These are phyloP conservation scores for Stagonosporopsis cucurbitacearum DNA, from an alignment of 2,329 filamentous ascomycete genomes.

Conservation along the genomic window DNA sequence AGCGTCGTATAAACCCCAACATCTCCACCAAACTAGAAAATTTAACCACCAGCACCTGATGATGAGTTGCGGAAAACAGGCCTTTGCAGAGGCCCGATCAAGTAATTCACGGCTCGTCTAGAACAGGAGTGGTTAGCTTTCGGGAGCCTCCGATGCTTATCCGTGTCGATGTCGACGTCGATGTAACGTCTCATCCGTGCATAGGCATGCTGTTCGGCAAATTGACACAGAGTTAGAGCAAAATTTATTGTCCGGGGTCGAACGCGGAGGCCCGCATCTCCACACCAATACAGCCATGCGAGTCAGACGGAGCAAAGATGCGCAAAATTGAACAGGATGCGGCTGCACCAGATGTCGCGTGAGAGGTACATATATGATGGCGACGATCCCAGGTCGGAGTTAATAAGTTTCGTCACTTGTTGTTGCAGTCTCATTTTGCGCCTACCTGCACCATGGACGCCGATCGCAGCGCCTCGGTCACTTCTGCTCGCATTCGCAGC, in stretches of 20 bases:
- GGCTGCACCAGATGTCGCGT: not conserved
- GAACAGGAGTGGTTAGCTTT: constrained; percentile 2
- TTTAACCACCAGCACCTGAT: constrained; percentile 20
- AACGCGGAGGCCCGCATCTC: constrained; percentile 21
- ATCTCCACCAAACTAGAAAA: constrained; percentile 26
- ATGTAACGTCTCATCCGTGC: constrained; percentile 11
- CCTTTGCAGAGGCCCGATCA: constrained; percentile 1
- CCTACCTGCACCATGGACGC: constrained; percentile 27
- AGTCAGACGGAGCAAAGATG: constrained; percentile 9
- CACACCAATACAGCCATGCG: constrained; percentile 2
- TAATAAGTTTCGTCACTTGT: constrained; percentile 4
- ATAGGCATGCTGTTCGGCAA: constrained; percentile 7
- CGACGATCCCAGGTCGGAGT: constrained; percentile 6
- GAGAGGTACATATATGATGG: constrained; percentile 12
- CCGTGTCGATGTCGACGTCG: constrained; percentile 2
- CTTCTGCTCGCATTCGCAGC: constrained; percentile 33
- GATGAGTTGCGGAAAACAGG: not conserved
- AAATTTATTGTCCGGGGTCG: constrained; percentile 13
- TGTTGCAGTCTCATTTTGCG: not conserved
- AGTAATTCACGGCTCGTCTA: constrained; percentile 13
- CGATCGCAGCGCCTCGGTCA: constrained; percentile 33
- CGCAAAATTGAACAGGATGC: constrained; percentile 1
- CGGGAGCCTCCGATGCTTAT: constrained; percentile 11
- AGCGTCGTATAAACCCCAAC: constrained; percentile 10
- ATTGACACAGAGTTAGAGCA: constrained; percentile 15